Percentiles rank a stretch among this genome's conserved stretches.
These are phyloP conservation scores for Botrytis paeoniae DNA, from an alignment of 2,329 filamentous ascomycete genomes.

Conservation along the genomic window DNA sequence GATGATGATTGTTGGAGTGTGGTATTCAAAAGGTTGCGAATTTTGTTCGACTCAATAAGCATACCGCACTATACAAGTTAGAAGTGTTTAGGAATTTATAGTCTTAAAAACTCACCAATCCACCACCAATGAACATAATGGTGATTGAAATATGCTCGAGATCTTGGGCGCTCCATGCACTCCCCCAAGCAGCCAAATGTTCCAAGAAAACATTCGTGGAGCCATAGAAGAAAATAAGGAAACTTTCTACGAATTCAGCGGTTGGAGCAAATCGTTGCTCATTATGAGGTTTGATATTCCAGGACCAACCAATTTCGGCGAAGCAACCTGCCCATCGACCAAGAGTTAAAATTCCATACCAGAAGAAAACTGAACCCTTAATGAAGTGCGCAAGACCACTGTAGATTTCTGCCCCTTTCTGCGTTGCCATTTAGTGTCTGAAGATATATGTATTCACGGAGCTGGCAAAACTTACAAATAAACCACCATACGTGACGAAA, in stretches of 20 bases:
- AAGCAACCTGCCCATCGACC: conserved; percentile 90
- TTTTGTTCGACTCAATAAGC: conserved; percentile 72
- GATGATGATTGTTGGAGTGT: conserved; percentile 20
- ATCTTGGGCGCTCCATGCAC: conserved; percentile 72
- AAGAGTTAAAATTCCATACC: conserved; percentile 82
- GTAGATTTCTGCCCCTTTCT: conserved; percentile 67
- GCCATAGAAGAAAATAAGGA: conserved; percentile 87
- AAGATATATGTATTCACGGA: background rate
- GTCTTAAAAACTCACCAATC: conserved; percentile 59
- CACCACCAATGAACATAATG: conserved; percentile 89
- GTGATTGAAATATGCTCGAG: conserved; percentile 92
- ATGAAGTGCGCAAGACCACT: conserved; percentile 89
- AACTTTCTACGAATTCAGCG: conserved; percentile 86
- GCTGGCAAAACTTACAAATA: conserved; percentile 66
- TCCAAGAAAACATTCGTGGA: conserved; percentile 89
- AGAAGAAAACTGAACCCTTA: conserved; percentile 93
- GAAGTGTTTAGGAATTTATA: background rate
- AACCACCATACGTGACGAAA: conserved; percentile 72
- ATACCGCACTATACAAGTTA: conserved; percentile 63
- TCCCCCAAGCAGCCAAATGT: conserved; percentile 72
- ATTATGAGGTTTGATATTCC: conserved; percentile 72
- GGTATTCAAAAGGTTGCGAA: conserved; percentile 66
- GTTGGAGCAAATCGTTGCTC: conserved; percentile 59
- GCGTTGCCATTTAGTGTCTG: conserved; percentile 20
- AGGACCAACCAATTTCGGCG: conserved; percentile 88